These are phyloP conservation scores for Penicillium soppii DNA, from an alignment of 495 filamentous ascomycete species.

Conservation along the genomic window DNA sequence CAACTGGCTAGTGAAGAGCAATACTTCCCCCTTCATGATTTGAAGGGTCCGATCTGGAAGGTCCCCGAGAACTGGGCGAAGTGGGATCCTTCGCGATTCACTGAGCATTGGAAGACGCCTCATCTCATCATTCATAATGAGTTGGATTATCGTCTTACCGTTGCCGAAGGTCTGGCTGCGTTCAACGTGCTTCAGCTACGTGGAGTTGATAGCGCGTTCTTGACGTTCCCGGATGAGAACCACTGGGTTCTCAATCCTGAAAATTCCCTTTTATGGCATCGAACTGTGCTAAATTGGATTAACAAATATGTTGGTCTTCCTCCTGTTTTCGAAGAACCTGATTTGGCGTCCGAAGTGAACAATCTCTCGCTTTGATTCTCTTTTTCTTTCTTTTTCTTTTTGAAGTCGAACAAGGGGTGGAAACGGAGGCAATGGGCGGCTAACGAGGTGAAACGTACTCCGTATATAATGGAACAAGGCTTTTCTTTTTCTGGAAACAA, in stretches of 20 bases:
- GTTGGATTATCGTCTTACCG: conserved; percentile 84
- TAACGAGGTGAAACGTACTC: too few species aligned
- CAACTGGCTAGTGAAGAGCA: conserved; percentile 81
- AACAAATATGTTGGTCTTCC: conserved; percentile 72
- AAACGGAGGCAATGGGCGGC: too few species aligned
- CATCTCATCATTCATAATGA: conserved; percentile 89
- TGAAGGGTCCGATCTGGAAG: conserved; percentile 72
- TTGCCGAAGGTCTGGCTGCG: conserved; percentile 77
- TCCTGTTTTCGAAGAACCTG: conserved; percentile 25
- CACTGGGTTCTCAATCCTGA: conserved; percentile 92
- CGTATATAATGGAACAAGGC: not conserved
- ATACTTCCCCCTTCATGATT: conserved; percentile 84
- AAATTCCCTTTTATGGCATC: conserved; percentile 88
- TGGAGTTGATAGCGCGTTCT: conserved; percentile 48
- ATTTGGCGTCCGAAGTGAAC: conserved; percentile 17
- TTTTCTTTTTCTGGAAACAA: conserved; percentile 12
- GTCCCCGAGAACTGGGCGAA: conserved; percentile 71
- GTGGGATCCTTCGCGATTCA: conserved; percentile 76
- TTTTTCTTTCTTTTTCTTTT: not conserved
- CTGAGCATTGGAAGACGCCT: conserved; percentile 79
- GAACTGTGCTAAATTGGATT: conserved; percentile 84
- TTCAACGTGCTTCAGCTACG: conserved; percentile 84
- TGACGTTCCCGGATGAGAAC: conserved; percentile 84
- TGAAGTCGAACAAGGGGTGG: too few species aligned
- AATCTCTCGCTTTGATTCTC: conserved; percentile 20